These are phyloP conservation scores for Neophaeococcomyces aloes DNA, from an alignment of 2,329 filamentous ascomycete species.

Conservation along the genomic window DNA sequence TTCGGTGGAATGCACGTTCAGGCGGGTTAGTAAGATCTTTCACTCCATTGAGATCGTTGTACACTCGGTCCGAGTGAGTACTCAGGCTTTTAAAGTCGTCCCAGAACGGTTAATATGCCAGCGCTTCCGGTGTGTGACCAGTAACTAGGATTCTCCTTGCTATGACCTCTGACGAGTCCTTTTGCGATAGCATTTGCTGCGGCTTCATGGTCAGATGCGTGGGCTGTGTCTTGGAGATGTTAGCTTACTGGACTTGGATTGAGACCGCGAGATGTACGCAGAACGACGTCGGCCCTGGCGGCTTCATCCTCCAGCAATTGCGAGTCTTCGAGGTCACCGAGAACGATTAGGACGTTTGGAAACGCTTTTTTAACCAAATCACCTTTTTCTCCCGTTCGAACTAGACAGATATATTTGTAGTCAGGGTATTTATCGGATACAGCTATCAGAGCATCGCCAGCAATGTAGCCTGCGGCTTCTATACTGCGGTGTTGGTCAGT, in stretches of 20 bases:
- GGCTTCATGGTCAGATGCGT: conserved; percentile 33
- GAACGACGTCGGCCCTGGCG: conserved; percentile 38
- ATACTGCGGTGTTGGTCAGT: conserved; percentile 26
- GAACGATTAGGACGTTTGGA: conserved; percentile 31
- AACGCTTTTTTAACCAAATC: conserved; percentile 29
- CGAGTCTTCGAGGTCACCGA: conserved; percentile 33
- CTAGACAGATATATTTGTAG: conserved; percentile 34
- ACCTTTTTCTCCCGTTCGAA: conserved; percentile 36
- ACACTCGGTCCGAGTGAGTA: conserved; percentile 32
- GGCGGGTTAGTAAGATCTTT: conserved; percentile 32
- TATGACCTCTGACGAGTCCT: conserved; percentile 23
- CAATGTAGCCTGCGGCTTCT: conserved; percentile 44
- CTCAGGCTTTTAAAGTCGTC: conserved; percentile 30
- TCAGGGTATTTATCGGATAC: conserved; percentile 36
- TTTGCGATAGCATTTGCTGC: conserved; percentile 32
- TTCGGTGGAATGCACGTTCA: conserved; percentile 46
- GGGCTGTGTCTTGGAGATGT: conserved; percentile 20
- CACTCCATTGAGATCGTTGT: conserved; percentile 36
- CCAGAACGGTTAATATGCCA: conserved; percentile 32
- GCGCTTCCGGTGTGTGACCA: conserved; percentile 37
- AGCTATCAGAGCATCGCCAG: conserved; percentile 39
- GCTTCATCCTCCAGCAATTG: conserved; percentile 32
- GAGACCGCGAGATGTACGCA: conserved; percentile 26
- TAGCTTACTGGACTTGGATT: too few relatives aligned
- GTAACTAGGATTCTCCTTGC: conserved; percentile 27